A percentile compares a stretch with the other conserved stretches of the same genome.
phyloP scores from a whole-genome alignment of 192 early-diverging fungal species.

The Physocladia obscura region DNA sequence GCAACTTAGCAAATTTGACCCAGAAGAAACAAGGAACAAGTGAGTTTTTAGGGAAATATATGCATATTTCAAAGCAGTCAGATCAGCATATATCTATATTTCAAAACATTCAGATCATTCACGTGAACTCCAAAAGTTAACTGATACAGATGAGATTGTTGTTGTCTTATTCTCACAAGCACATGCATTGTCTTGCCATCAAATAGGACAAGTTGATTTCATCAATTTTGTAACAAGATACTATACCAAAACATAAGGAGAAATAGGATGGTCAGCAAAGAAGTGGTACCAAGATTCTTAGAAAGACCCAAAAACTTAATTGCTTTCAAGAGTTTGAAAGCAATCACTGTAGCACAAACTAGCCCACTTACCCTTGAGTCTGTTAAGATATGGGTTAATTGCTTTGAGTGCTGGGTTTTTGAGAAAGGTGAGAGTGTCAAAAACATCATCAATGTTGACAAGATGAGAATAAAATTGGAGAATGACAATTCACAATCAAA shows the following conservation, averaged over 20 bases:
- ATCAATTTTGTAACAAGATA: constrained; percentile 1
- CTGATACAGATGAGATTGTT: no score
- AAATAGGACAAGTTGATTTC: neutral
- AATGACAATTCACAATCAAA: neutral
- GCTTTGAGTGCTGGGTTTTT: neutral
- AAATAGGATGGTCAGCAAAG: neutral
- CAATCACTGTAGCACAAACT: neutral
- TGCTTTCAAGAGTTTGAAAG: neutral
- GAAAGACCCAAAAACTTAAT: neutral
- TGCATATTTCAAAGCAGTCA: no score
- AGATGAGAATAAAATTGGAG: neutral
- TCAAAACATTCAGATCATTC: no score
- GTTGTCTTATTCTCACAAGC: no score
- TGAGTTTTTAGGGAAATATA: no score
- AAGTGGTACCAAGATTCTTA: neutral
- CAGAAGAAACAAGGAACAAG: no score
- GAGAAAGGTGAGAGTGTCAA: neutral
- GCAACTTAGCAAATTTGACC: no score
- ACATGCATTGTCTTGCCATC: neutral
- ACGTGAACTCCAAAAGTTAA: no score
- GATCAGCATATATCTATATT: no score
- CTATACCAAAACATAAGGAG: neutral
- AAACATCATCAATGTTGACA: neutral
- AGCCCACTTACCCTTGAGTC: constrained; percentile 1
- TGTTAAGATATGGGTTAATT: neutral